phyloP scores from a whole-genome alignment of 164 flowering plant genomes.

The Magnolia sinica region DNA sequence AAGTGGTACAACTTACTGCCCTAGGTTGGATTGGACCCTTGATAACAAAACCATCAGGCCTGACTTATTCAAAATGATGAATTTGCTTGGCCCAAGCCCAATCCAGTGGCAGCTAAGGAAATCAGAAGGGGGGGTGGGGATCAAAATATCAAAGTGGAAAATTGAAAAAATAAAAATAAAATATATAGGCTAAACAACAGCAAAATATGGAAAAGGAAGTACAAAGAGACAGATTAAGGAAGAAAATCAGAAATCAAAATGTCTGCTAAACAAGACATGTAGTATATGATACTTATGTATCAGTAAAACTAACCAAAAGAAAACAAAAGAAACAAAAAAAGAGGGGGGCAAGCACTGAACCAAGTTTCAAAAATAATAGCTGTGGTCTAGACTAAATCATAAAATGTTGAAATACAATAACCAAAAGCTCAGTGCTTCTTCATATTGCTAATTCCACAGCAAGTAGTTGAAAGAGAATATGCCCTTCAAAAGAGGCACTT shows the following conservation, averaged over 20 bases:
- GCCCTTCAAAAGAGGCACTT: background rate
- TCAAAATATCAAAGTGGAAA: background rate
- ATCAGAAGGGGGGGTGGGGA: background rate
- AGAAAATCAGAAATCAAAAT: background rate
- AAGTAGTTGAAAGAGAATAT: background rate
- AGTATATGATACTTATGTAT: background rate
- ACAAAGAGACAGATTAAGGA: background rate
- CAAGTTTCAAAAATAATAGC: background rate
- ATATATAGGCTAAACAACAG: background rate
- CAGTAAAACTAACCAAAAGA: constrained; percentile 1
- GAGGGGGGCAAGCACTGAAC: background rate
- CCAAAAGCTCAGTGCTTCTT: constrained; percentile 1
- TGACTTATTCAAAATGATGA: too few relatives aligned
- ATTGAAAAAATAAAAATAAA: background rate
- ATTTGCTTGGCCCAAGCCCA: too few relatives aligned
- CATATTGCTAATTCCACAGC: background rate
- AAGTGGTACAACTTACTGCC: too few relatives aligned
- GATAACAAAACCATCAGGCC: too few relatives aligned
- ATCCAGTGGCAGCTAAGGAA: background rate
- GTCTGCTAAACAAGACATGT: background rate
- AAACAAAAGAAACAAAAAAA: background rate
- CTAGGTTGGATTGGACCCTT: too few relatives aligned
- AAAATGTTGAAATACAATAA: background rate
- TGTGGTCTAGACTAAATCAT: constrained; percentile 5
- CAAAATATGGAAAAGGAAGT: background rate